These are phyloP conservation scores for Rhodotorula sp. DNA, from an alignment of 1,284 basidiomycete genomes.

Conservation along the genomic window DNA sequence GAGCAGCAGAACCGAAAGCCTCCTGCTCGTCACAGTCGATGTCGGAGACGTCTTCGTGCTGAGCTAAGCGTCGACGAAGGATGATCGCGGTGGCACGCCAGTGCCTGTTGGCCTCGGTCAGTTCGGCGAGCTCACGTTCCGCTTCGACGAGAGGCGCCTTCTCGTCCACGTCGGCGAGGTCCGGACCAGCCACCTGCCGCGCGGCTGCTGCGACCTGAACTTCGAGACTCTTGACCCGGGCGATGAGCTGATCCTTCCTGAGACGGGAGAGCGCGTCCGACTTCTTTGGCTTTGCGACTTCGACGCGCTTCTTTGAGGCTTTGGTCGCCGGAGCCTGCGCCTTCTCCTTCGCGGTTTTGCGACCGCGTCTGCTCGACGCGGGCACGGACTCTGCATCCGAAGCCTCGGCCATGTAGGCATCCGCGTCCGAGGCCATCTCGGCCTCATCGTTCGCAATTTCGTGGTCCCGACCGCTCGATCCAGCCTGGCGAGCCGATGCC, in stretches of 20 bases:
- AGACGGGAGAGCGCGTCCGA: not conserved
- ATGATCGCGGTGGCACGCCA: not conserved
- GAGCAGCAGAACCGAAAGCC: too few relatives aligned
- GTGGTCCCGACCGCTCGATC: not conserved
- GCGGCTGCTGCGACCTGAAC: not conserved
- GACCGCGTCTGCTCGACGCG: not conserved
- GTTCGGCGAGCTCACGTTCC: not conserved
- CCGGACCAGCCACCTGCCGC: too few relatives aligned
- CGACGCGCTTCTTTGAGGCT: too few relatives aligned
- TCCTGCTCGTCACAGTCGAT: not conserved
- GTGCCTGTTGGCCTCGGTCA: not conserved
- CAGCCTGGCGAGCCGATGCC: not conserved
- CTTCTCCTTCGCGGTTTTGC: not conserved
- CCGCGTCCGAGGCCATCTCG: not conserved
- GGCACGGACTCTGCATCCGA: not conserved
- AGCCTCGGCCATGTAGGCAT: not conserved
- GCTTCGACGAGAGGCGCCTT: not conserved
- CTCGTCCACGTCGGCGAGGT: not conserved
- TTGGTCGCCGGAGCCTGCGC: not conserved
- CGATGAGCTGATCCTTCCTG: not conserved
- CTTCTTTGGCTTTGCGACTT: not conserved
- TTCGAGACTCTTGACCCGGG: not conserved
- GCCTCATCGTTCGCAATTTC: not conserved
- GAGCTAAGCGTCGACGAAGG: not conserved
- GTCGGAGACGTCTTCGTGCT: not conserved